These are phyloP conservation scores for Aspergillus eucalypticola DNA, from an alignment of 2,329 filamentous ascomycete species.

Conservation along the genomic window DNA sequence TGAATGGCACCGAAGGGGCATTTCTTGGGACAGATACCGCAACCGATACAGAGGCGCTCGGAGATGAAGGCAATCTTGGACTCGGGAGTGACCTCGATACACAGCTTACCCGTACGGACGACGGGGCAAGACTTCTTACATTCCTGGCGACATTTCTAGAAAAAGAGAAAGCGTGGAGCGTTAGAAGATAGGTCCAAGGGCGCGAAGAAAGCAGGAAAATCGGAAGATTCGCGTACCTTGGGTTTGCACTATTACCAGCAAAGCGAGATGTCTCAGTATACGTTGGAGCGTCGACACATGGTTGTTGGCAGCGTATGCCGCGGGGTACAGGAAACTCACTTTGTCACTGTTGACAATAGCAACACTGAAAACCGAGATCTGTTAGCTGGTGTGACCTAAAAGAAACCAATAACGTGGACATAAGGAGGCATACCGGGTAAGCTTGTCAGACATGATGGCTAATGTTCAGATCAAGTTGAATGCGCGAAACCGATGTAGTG, in stretches of 20 bases:
- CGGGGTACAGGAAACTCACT: slow-evolving; percentile 55
- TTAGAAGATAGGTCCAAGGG: slow-evolving; percentile 22
- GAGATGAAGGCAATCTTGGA: slow-evolving; percentile 98
- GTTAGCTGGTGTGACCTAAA: slow-evolving; percentile 19
- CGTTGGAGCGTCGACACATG: slow-evolving; percentile 40
- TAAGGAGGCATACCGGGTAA: slow-evolving; percentile 75
- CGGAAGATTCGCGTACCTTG: slow-evolving; percentile 59
- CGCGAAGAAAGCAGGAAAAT: neutral
- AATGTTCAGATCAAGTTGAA: slow-evolving; percentile 15
- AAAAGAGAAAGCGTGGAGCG: slow-evolving; percentile 16
- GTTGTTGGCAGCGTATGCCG: slow-evolving; percentile 42
- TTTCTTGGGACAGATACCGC: slow-evolving; percentile 99
- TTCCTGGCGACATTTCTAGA: slow-evolving; percentile 93
- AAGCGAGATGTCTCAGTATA: slow-evolving; percentile 13
- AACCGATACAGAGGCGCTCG: slow-evolving; percentile 92
- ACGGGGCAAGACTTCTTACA: slow-evolving; percentile 99
- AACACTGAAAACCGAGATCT: slow-evolving; percentile 63
- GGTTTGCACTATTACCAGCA: slow-evolving; percentile 70
- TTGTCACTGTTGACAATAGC: slow-evolving; percentile 99
- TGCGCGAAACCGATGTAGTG: slow-evolving; percentile 9
- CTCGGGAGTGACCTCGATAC: slow-evolving; percentile 85
- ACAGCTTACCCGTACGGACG: slow-evolving; percentile 94
- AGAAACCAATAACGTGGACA: neutral
- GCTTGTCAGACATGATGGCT: slow-evolving; percentile 80
- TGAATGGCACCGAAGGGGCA: slow-evolving; percentile 98